Evolutionary conservation across 1,139 yeast genomes (phyloP), one percentile per base, ranked within the genome.

Genomic region (Blastobotrys persicus): DNA sequence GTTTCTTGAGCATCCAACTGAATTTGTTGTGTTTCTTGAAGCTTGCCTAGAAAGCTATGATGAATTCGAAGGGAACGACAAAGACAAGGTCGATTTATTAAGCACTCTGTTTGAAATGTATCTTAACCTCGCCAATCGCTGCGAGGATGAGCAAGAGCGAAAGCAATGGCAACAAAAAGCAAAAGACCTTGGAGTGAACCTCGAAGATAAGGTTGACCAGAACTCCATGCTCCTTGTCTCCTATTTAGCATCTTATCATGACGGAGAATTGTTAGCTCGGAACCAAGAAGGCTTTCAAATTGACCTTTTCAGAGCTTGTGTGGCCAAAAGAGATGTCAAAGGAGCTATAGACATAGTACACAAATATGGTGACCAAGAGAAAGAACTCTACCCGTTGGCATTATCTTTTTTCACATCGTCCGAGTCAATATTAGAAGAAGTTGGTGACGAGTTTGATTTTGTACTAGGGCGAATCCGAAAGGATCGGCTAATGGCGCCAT

Each of bases 1-100:
- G 1, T 94, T 92, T 65, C 80, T 87, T 13, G 80, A 84, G 59
- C 88, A 86, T 62, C 89, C 95, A 0, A 79, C 83, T 61, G 94
- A 91, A 61, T 91, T 92, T 74, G 95, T 91, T 16, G 86, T 88
- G n/a, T 91, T 94, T 58, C 69, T 92, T 49, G 98, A 92, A 63
- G 97, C 98, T 0, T 88, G 97, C 60, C 71, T 89, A 14, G 88
- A 85, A 58, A 77, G 87, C 6, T 87, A 87, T 63, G 91, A 85
- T 52, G 77, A 75, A 53, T 86, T 81, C 61, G 92, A 85, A 53
- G 95, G 94, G 0, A 78, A 81, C 51, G 71, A 72, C 16, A 77
- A 78, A 55, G 96, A 88, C 59, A 80, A 82, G 56, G 78, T 76
- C 49, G 95, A 86, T 45, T 74, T 91, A 33, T 70, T 87, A 49